Evolutionary conservation across 805 yeast species (phyloP), one percentile per base, ranked within the genome.

Genomic region (Candida patagonica): DNA sequence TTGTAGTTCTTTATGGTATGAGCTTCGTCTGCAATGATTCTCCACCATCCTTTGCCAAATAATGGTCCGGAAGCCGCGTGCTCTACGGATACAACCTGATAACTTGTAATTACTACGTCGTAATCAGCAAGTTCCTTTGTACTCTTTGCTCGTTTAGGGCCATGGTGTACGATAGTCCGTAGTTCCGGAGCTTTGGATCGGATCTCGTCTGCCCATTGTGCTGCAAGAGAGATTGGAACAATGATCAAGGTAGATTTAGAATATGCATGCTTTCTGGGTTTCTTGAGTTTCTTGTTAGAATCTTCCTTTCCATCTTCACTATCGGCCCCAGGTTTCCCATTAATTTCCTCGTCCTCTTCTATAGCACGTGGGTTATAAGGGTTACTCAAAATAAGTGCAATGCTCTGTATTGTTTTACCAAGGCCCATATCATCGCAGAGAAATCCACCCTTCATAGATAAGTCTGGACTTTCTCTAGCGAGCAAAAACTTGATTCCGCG

Each of bases 341-440:
- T 29, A 15, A 29, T 29, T 20, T 29, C 31, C 31, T 29, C 31
- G 6, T 29, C 31, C 15, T 29, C 20, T 13, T 29, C 31, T 5
- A 29, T 29, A 13, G 31, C 26, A 6, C 15, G 5, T 13, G 25
- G n/a, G 10, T 17, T 16, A 17, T 10, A 45, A 20, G 45, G 50
- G 20, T 51, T 51, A 25, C 74, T 65, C 41, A 79, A 52, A 40
- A 82, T 73, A 31, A 85, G 61, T 0, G 92, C 80, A 30, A 77
- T 63, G 10, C 83, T 74, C 59, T 85, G 95, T 35, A 85, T 74
- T 0, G 95, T 85, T 53, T 85, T 85, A 38, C 95, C 95, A 12
- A 85, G 64, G 13, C 95, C 95, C 95, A 85, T 85, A 60, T 82
- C 94, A 55, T 84, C 95, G 53, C 92, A 84, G 29, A 84, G 61